Percentiles rank a stretch among this genome's conserved stretches.
phyloP scores from a whole-genome alignment of 179 eudicot genomes.

The Monotropa hypopitys region DNA sequence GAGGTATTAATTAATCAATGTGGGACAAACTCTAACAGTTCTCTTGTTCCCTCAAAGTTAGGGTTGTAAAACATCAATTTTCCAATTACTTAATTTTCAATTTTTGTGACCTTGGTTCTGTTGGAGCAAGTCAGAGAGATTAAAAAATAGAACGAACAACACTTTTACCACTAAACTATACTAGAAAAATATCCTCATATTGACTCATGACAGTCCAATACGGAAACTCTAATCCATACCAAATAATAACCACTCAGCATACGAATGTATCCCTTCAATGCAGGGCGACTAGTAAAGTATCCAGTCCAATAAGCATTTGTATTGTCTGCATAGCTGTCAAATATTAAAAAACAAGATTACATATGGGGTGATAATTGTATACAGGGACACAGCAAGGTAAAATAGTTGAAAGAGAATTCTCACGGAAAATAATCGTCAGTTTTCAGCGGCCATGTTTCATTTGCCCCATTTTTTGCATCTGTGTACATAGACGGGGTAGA shows the following conservation, averaged over 20 bases:
- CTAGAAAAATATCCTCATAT: background rate
- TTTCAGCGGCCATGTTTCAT: conserved; percentile 70
- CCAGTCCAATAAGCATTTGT: conserved; percentile 81
- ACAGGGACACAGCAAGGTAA: background rate
- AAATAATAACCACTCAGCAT: conserved; percentile 75
- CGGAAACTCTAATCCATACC: conserved; percentile 26
- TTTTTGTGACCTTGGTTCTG: background rate
- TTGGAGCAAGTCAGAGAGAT: background rate
- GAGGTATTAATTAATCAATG: too few relatives aligned
- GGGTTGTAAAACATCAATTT: background rate
- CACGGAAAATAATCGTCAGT: conserved; percentile 81
- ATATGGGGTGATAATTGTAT: background rate
- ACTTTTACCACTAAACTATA: background rate
- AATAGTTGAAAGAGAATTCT: conserved; percentile 11
- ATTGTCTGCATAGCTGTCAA: conserved; percentile 61
- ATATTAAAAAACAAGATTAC: conserved; percentile 3
- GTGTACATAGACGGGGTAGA: conserved; percentile 85
- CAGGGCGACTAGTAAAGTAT: conserved; percentile 79
- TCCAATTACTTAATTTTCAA: background rate
- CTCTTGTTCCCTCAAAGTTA: background rate
- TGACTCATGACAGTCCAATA: background rate
- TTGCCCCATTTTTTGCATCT: conserved; percentile 62
- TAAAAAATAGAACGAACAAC: background rate
- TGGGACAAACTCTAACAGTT: too few relatives aligned
- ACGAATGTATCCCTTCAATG: conserved; percentile 62